Conservation (phyloP, 768 basidiomycete genomes). For the Peribolospora baueri region DNA sequence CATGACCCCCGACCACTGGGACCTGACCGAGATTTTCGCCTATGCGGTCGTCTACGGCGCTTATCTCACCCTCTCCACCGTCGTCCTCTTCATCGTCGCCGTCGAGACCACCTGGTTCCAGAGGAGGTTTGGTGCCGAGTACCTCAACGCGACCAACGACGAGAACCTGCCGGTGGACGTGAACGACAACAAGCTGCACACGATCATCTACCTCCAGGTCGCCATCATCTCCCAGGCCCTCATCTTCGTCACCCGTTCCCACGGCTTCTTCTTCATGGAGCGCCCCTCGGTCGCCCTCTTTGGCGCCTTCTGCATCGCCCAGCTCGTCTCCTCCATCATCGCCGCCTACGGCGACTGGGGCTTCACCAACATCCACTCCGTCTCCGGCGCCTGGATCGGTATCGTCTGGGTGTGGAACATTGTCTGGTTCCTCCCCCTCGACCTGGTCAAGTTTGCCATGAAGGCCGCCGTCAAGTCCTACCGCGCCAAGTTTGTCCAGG, state of each 20-base stretch:
- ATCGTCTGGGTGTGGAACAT: slow-evolving; percentile 93
- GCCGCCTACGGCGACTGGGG: slow-evolving; percentile 82
- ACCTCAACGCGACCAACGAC: slow-evolving; percentile 20
- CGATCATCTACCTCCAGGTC: slow-evolving; percentile 82
- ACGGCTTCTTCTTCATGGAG: slow-evolving; percentile 86
- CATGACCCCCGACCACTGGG: slow-evolving; percentile 81
- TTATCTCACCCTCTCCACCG: slow-evolving; percentile 68
- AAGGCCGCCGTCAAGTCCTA: slow-evolving; percentile 71
- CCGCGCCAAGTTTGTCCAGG: slow-evolving; percentile 30
- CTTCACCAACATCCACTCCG: slow-evolving; percentile 53
- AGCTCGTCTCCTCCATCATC: slow-evolving; percentile 85
- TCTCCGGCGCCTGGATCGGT: slow-evolving; percentile 89
- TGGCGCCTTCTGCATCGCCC: slow-evolving; percentile 73
- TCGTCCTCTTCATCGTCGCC: slow-evolving; percentile 30
- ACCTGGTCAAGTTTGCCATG: slow-evolving; percentile 73
- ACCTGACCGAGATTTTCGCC: slow-evolving; percentile 82
- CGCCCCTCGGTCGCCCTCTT: slow-evolving; percentile 72
- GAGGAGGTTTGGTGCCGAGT: slow-evolving; percentile 48
- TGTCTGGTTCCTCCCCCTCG: slow-evolving; percentile 84
- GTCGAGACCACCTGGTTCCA: slow-evolving; percentile 75
- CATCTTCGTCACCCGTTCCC: slow-evolving; percentile 19
- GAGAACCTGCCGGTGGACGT: slow-evolving; percentile 19
- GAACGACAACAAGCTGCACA: slow-evolving; percentile 58
- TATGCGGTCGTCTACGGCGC: slow-evolving; percentile 89
- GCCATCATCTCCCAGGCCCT: slow-evolving; percentile 97